A percentile compares a stretch with the other conserved stretches of the same genome.
These are phyloP conservation scores for Passalora sequoiae DNA, from an alignment of 2,329 filamentous ascomycete genomes.

Conservation along the genomic window DNA sequence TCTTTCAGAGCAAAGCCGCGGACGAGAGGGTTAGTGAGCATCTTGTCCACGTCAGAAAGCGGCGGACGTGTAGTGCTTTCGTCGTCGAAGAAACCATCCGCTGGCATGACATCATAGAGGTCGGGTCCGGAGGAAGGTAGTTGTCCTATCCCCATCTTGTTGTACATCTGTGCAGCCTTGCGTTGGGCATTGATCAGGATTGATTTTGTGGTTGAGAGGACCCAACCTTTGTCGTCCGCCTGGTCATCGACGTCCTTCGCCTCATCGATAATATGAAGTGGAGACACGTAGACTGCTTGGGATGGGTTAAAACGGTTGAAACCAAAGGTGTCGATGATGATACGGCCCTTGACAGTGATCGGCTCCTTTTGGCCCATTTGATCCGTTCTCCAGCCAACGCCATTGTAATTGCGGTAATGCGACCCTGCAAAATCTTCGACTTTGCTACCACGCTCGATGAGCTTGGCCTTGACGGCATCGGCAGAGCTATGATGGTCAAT, in stretches of 20 bases:
- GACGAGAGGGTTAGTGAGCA: slow-evolving; percentile 31
- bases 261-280: slow-evolving; percentile 22
- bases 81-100: slow-evolving; percentile 32
- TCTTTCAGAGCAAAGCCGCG: slow-evolving; percentile 31
- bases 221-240: no score
- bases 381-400: slow-evolving; percentile 39
- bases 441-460: slow-evolving; percentile 44
- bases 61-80: slow-evolving; percentile 18
- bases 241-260: no score
- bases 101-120: slow-evolving; percentile 30
- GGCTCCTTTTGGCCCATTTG: slow-evolving; percentile 34
- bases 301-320: slow-evolving; percentile 46
- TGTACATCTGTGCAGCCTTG: neutral
- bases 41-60: slow-evolving; percentile 32
- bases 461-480: slow-evolving; percentile 34
- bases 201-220: neutral
- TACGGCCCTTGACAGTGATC: slow-evolving; percentile 44
- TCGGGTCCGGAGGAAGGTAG: slow-evolving; percentile 5
- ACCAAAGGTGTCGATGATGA: slow-evolving; percentile 47
- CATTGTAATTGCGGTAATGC: slow-evolving; percentile 49
- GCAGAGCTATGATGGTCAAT: slow-evolving; percentile 42
- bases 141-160: neutral
- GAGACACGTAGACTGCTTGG: slow-evolving; percentile 35
- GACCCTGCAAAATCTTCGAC: slow-evolving; percentile 46
- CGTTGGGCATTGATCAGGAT: neutral